Conservation (phyloP, 164 flowering plant species). For the Malania oleifera region DNA sequence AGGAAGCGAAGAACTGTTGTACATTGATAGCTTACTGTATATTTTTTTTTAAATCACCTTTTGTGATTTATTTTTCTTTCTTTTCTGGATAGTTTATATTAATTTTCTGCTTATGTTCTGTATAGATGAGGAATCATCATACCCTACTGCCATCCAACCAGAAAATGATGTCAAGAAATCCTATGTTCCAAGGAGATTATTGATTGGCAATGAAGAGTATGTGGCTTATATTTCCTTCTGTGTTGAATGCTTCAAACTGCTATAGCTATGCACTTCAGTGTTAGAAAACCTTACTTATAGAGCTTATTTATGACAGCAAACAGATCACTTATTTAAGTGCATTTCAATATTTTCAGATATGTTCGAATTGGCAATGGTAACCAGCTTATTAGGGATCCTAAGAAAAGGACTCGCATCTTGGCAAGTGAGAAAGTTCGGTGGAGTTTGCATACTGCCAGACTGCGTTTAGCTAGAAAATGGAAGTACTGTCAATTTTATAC, state of each 20-base stretch:
- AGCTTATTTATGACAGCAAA: background rate
- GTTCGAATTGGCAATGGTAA: conserved; percentile 92
- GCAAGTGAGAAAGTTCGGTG: conserved; percentile 94
- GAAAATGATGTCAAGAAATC: conserved; percentile 36
- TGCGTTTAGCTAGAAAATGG: conserved; percentile 63
- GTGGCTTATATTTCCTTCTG: conserved; percentile 16
- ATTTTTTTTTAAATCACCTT: background rate
- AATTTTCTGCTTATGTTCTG: background rate
- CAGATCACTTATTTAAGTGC: background rate
- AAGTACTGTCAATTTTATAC: conserved; percentile 93
- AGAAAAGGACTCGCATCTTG: conserved; percentile 70
- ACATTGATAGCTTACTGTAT: background rate
- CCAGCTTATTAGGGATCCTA: conserved; percentile 88
- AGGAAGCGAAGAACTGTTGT: too few species aligned
- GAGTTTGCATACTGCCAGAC: conserved; percentile 94
- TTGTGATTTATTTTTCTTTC: background rate
- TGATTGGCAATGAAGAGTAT: conserved; percentile 90
- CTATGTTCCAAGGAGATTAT: conserved; percentile 69
- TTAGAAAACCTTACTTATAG: too few species aligned
- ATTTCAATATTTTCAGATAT: conserved; percentile 49
- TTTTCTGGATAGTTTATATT: background rate
- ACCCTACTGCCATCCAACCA: conserved; percentile 22
- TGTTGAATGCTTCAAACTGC: background rate
- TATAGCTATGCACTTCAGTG: background rate
- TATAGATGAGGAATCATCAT: conserved; percentile 48